Evolutionary conservation across 23 red algal species (phyloP).

Genomic region (Gracilaria gracilis): DNA sequence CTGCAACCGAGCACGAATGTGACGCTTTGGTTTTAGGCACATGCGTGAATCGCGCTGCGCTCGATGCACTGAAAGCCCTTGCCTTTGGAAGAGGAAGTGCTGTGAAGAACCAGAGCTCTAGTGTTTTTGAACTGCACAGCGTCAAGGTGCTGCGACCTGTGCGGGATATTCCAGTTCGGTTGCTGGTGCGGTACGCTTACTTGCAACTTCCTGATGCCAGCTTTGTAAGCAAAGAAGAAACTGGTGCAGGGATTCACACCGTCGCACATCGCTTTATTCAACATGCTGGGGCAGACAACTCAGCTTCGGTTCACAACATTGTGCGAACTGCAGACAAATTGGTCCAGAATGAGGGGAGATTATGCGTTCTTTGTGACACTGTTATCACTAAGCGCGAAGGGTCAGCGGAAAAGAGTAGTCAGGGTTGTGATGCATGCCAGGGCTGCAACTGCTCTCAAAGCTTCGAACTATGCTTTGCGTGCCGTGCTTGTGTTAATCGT

Average conservation of each 20-base stretch:
- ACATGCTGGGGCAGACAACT: constrained; percentile 27
- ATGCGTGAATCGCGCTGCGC: constrained; percentile 15
- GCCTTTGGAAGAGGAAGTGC: constrained; percentile 9
- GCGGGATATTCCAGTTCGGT: constrained; percentile 23
- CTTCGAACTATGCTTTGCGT: background rate
- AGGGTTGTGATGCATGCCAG: background rate
- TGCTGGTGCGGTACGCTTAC: constrained; percentile 47
- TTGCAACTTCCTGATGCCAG: constrained; percentile 5
- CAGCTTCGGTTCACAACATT: constrained; percentile 41
- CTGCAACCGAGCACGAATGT: background rate
- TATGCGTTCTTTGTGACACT: constrained; percentile 3
- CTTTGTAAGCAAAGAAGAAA: background rate
- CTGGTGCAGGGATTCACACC: background rate
- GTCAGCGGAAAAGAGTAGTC: background rate
- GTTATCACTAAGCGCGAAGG: background rate
- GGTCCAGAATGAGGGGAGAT: background rate
- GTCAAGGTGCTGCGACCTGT: constrained; percentile 35
- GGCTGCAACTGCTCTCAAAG: background rate
- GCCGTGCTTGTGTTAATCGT: constrained; percentile 9
- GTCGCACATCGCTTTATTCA: constrained; percentile 23
- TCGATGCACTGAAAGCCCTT: constrained; percentile 42
- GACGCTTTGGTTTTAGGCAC: constrained; percentile 26
- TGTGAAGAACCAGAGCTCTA: background rate
- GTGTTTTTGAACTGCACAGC: background rate
- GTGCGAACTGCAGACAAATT: constrained; percentile 41